These are phyloP conservation scores for Zymoseptoria passerinii DNA, from an alignment of 2,329 filamentous ascomycete species.

Conservation along the genomic window DNA sequence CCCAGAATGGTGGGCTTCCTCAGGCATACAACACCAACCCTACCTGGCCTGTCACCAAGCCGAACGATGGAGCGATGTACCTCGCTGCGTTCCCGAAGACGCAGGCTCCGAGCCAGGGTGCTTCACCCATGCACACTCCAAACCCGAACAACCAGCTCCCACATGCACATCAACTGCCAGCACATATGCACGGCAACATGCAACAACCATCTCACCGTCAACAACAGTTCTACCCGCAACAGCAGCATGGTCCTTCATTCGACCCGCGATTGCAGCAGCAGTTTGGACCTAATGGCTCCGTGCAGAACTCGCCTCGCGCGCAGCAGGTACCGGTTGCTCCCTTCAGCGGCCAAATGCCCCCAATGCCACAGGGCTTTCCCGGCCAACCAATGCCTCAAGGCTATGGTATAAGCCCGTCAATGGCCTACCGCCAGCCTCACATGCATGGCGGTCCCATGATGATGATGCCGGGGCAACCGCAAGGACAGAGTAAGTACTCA, in stretches of 20 bases:
- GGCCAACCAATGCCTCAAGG: slow-evolving; percentile 59
- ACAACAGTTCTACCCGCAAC: slow-evolving; percentile 69
- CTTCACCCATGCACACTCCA: slow-evolving; percentile 55
- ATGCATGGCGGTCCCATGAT: slow-evolving; percentile 17
- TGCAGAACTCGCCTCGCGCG: slow-evolving; percentile 74
- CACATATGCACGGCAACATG: slow-evolving; percentile 64
- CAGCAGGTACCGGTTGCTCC: slow-evolving; percentile 44
- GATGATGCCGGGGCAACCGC: slow-evolving; percentile 20
- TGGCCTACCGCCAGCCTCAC: slow-evolving; percentile 38
- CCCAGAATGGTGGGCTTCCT: slow-evolving; percentile 72
- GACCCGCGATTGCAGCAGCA: slow-evolving; percentile 82
- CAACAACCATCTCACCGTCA: slow-evolving; percentile 64
- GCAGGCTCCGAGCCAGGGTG: slow-evolving; percentile 47
- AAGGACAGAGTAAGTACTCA: slow-evolving; percentile 19
- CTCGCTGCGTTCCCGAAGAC: slow-evolving; percentile 69
- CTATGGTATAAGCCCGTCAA: slow-evolving; percentile 60
- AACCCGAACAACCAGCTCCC: slow-evolving; percentile 56
- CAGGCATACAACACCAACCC: slow-evolving; percentile 77
- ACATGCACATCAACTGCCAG: slow-evolving; percentile 76
- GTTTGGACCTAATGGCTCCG: slow-evolving; percentile 63
- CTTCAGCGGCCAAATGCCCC: slow-evolving; percentile 44
- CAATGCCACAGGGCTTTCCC: slow-evolving; percentile 48
- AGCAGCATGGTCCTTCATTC: slow-evolving; percentile 62
- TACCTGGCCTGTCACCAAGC: slow-evolving; percentile 67
- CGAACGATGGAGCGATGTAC: slow-evolving; percentile 69